A percentile compares a stretch with the other conserved stretches of the same genome.
These are phyloP conservation scores for Cytospora paraplurivora DNA, from an alignment of 2,329 filamentous ascomycete genomes.

Conservation along the genomic window DNA sequence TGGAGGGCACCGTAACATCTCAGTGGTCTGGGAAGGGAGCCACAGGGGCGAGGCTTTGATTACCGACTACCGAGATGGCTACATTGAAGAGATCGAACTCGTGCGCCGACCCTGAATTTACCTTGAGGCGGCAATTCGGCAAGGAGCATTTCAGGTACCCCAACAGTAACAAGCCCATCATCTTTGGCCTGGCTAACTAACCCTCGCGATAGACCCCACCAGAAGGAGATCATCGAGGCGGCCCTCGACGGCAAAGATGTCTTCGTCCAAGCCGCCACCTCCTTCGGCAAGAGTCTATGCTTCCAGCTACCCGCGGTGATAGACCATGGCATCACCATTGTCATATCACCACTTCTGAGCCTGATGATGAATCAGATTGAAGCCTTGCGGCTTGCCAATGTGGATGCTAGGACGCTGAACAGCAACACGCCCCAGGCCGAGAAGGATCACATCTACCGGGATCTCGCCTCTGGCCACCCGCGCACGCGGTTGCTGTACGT, in stretches of 20 bases:
- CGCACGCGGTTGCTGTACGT: conserved; percentile 84
- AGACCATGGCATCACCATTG: conserved; percentile 85
- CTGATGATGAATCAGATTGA: conserved; percentile 96
- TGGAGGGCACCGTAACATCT: conserved; percentile 14
- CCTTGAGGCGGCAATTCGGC: conserved; percentile 71
- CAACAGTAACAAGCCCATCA: conserved; percentile 27
- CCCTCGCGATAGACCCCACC: conserved; percentile 63
- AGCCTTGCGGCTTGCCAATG: conserved; percentile 70
- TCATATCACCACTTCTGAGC: conserved; percentile 84
- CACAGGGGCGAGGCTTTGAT: background rate
- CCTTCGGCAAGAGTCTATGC: conserved; percentile 91
- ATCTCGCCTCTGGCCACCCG: conserved; percentile 87
- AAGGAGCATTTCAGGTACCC: conserved; percentile 70
- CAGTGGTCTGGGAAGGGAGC: conserved; percentile 8
- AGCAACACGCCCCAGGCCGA: conserved; percentile 71
- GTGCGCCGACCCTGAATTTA: conserved; percentile 71
- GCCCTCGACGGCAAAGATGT: conserved; percentile 85
- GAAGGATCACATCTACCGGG: conserved; percentile 70
- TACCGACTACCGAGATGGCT: conserved; percentile 40
- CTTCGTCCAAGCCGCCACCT: conserved; percentile 87
- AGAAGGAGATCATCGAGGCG: conserved; percentile 84
- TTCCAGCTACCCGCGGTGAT: conserved; percentile 90
- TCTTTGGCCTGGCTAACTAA: background rate
- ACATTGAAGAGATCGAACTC: conserved; percentile 49
- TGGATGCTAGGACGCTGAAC: conserved; percentile 84